phyloP scores from a whole-genome alignment of 2,329 filamentous ascomycete species.

The Beauveria sp. region DNA sequence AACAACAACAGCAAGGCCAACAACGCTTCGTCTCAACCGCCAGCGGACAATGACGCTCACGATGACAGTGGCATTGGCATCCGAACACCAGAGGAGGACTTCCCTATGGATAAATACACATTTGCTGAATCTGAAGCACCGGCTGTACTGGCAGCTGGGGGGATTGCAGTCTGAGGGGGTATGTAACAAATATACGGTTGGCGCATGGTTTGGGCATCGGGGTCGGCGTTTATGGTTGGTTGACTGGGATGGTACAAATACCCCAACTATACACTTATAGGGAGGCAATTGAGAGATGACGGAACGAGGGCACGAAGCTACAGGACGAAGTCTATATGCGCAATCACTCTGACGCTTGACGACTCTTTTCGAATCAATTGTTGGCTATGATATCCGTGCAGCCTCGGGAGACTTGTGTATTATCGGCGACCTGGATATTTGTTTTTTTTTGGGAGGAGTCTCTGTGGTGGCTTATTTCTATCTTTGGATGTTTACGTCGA shows the following conservation, averaged over 20 bases:
- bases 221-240: conserved; percentile 11
- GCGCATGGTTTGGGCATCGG: conserved; percentile 6
- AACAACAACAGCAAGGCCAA: conserved; percentile 23
- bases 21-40: conserved; percentile 15
- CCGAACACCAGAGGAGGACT: conserved; percentile 58
- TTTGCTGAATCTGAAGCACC: conserved; percentile 32
- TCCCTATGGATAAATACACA: conserved; percentile 52
- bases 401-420: conserved; percentile 2
- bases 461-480: neutral
- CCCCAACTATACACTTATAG: conserved; percentile 7
- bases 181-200: conserved; percentile 1
- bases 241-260: conserved; percentile 7
- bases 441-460: neutral
- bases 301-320: conserved; percentile 8
- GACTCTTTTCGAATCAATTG: neutral
- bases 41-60: conserved; percentile 40
- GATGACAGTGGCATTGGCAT: conserved; percentile 74
- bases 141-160: conserved; percentile 25
- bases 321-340: neutral
- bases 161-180: conserved; percentile 18
- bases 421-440: conserved; percentile 9
- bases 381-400: conserved; percentile 3
- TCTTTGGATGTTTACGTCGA: conserved; percentile 6
- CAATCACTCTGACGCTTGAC: neutral
- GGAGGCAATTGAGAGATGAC: conserved; percentile 8